These are phyloP conservation scores for Terfezia claveryi DNA, from an alignment of 495 filamentous ascomycete genomes.

Conservation along the genomic window DNA sequence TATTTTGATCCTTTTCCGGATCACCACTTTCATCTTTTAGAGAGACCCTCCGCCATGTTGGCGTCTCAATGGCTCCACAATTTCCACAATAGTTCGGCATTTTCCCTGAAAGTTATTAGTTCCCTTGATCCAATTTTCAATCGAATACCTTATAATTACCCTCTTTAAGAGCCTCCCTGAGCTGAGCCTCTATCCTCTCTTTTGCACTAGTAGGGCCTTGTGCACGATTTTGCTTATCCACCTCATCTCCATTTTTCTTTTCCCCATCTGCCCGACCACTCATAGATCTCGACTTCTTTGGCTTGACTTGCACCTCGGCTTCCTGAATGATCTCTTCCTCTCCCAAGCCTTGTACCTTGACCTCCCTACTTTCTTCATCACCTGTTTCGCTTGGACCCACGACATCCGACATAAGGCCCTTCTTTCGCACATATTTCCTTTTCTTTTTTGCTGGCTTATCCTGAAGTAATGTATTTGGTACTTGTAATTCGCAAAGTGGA, in stretches of 20 bases:
- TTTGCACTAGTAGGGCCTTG: constrained; percentile 8
- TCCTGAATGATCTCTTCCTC: neutral
- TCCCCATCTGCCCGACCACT: neutral
- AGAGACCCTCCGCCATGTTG: constrained; percentile 78
- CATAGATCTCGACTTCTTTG: neutral
- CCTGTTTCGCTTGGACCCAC: neutral
- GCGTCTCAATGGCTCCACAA: constrained; percentile 84
- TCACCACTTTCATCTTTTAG: constrained; percentile 41
- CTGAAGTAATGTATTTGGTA: neutral
- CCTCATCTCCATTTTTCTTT: neutral
- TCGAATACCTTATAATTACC: neutral
- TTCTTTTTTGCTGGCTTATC: neutral
- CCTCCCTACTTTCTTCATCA: neutral
- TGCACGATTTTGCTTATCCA: neutral
- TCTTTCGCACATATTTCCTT: neutral
- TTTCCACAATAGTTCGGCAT: constrained; percentile 73
- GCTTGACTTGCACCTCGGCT: neutral
- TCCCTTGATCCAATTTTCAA: constrained; percentile 31
- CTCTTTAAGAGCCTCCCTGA: constrained; percentile 13
- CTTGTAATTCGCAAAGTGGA: neutral
- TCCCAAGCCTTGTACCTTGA: neutral
- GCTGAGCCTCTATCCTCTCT: constrained; percentile 16
- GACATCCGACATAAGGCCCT: neutral
- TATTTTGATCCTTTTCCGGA: constrained; percentile 38
- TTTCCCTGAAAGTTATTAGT: constrained; percentile 37